Evolutionary conservation across 2,329 filamentous ascomycete genomes (phyloP), one percentile per base, ranked within the genome.

Genomic region (Stemphylium vesicarium): DNA sequence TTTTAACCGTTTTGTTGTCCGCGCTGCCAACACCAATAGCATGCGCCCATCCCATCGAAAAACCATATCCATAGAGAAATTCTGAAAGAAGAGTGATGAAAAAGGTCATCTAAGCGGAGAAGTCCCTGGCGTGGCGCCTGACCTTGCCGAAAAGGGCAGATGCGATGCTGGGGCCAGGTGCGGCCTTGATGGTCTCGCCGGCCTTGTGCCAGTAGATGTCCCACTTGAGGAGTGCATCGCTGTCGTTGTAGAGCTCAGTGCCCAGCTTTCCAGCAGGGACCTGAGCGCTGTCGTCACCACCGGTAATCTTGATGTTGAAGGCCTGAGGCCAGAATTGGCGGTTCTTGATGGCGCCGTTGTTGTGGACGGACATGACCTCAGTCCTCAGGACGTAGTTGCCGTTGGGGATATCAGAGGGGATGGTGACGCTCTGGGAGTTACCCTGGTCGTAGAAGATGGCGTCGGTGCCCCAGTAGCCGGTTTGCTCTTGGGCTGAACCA

Each of bases 321-420:
- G 68, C 69, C 57, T 73, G 70, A 7, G 72, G 72, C 69, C 71
- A 74, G 63, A 72, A 70, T 52, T 74, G 72, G 50, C 70, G 62
- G 40, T 72, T 46, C 24, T 60, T 56, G 36, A 72, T 66, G 24
- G 57, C 56, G 39, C 72, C 72, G 50, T 70, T 72, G 64, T 72
- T 72, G 64, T 74, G 72, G 53, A 74, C 67, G 8, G 69, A 72
- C 4, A 62, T 61, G 41, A 74, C 70, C 55, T 74, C 72, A 15
- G 71, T 71, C 51, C 72, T 69, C 39, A 74, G 67, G 36, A 73
- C 71, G 46, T 73, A 74, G 64, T 72, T 72, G 22, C 71, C 70
- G 33, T 57, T 69, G 40, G 69, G 69, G 40, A 74, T 70, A 31
- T 65, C 61, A 10, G 60, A 63, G 16, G 72, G 72, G 39, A 74